Base-by-base conservation (phyloP, 345 rosid genomes). In the Psidium friedrichsthalianum region DNA sequence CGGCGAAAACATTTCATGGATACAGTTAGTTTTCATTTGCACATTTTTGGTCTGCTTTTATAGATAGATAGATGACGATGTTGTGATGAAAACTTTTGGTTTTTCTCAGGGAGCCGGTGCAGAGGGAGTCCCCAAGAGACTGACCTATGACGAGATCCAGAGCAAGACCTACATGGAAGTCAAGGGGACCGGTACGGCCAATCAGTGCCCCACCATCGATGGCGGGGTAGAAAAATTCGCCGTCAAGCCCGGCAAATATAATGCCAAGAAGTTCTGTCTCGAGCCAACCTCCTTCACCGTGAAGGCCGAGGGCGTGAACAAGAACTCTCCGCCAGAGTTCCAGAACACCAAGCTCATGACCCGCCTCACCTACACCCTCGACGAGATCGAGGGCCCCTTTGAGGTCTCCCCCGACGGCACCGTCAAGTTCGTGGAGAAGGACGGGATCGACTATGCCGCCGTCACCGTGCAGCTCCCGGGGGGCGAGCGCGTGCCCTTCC, bases 221-320 rank as follows among this genome's bases (percentile, higher is more conserved):
- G 98, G 99, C 6, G 99, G 99, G 52, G 87, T 90, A 3, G 96
- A 93, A 82, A 85, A 91, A 21, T 97, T 97, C 78, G 89, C 95
- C 69, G 87, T 97, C 92, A 97, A 97, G 86, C 86, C 98, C 0
- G 98, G 99, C 42, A 97, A 94, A 89, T 97, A 97, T 90, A 86
- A 88, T 4, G 96, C 94, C 53, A 94, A 95, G 94, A 97, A 97
- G 88, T 56, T 97, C 84, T 97, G 98, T 93, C 84, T 97, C 5
- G 99, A 97, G 88, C 99, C 99, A 3, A 97, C 99, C 87, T 97
- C 99, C 24, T 97, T 97, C 94, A 97, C 98, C 5, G 98, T 97
- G 90, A 95, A 97, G 89, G 97, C 99, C 7, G 99, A 97, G 59
- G 51, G 94, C 51, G 92, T 97, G 11, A 92, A 18, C 95, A 97